Percentiles rank a stretch among this genome's conserved stretches.
These are phyloP conservation scores for Scutellospora calospora DNA, from an alignment of 371 early-diverging fungal species.

Conservation along the genomic window DNA sequence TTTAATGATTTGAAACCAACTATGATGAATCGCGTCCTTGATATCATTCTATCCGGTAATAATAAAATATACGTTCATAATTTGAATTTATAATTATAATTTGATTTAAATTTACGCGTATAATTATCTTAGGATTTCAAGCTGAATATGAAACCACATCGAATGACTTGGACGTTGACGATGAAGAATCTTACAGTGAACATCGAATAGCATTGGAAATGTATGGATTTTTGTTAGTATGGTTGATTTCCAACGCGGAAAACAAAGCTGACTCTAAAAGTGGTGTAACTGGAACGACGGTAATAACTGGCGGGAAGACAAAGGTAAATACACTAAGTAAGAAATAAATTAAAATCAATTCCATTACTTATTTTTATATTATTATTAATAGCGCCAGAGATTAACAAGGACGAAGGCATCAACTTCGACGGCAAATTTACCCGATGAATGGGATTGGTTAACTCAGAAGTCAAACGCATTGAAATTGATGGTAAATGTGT, in stretches of 20 bases:
- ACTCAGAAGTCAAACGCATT: slow-evolving; percentile 62
- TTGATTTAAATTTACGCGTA: slow-evolving; percentile 41
- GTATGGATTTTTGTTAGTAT: slow-evolving; percentile 80
- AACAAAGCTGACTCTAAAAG: slow-evolving; percentile 57
- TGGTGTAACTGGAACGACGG: slow-evolving; percentile 44
- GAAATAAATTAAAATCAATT: slow-evolving; percentile 13
- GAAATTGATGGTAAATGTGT: slow-evolving; percentile 61
- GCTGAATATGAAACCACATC: slow-evolving; percentile 67
- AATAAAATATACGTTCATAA: slow-evolving; percentile 46
- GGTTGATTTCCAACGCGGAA: slow-evolving; percentile 74
- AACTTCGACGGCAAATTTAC: slow-evolving; percentile 41
- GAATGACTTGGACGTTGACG: slow-evolving; percentile 66
- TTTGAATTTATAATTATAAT: slow-evolving; percentile 47
- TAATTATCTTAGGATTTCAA: slow-evolving; percentile 63
- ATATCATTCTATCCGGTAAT: slow-evolving; percentile 46
- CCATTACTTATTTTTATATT: slow-evolving; percentile 30
- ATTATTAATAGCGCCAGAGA: slow-evolving; percentile 41
- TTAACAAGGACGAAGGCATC: slow-evolving; percentile 39
- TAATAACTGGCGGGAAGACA: slow-evolving; percentile 49
- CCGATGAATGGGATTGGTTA: slow-evolving; percentile 66
- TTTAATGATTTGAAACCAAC: slow-evolving; percentile 22
- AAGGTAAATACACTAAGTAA: slow-evolving; percentile 39
- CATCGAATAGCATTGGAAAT: slow-evolving; percentile 74
- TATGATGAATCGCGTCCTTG: slow-evolving; percentile 10
- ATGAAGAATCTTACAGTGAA: slow-evolving; percentile 67